Evolutionary conservation across 2,329 filamentous ascomycete genomes (phyloP), one percentile per base, ranked within the genome.

Genomic region (Coleophoma cylindrospora): DNA sequence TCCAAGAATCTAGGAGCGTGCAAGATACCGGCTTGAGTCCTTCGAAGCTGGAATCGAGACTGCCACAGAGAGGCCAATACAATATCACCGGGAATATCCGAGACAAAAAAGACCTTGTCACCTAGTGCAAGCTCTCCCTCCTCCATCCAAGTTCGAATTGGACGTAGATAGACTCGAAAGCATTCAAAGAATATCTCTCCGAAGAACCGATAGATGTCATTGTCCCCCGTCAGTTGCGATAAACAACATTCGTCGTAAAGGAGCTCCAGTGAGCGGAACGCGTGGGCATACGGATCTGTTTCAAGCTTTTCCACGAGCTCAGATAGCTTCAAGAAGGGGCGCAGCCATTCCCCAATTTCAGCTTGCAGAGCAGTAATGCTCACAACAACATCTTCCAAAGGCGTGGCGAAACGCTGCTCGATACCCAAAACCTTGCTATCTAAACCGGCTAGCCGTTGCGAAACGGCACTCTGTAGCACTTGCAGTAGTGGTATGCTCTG

Each of bases 91-190:
- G 76, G 67, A 3, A 75, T 72, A 51, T 85, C 77, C 3, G 77
- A 77, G 5, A 96, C 77, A 60, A 96, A 96, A 63, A 95, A 94
- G 0, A 81, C 77, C 53, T 81, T 81, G 56, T 91, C 84, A 1
- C 76, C 75, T 1, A 77, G 69, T 2, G 80, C 72, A 3, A 96
- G 70, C 48, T 83, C 80, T 1, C 92, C 92, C 36, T 81, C 77
- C 59, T 89, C 83, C 83, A 96, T 92, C 92, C 92, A 97, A 14
- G 76, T 71, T 34, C 84, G 79, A 41, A 96, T 86, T 0, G 91
- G 89, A 37, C 83, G 83, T 36, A 95, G 75, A 65, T 96, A 97
- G 1, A 89, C 83, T 50, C 84, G 80, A 51, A 96, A 86, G 62
- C 89, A 95, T 43, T 86, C 79, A 49, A 94, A 84, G 63, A 96